Conservation (phyloP, 768 basidiomycete genomes). For the Gloeophyllum trabeum region DNA sequence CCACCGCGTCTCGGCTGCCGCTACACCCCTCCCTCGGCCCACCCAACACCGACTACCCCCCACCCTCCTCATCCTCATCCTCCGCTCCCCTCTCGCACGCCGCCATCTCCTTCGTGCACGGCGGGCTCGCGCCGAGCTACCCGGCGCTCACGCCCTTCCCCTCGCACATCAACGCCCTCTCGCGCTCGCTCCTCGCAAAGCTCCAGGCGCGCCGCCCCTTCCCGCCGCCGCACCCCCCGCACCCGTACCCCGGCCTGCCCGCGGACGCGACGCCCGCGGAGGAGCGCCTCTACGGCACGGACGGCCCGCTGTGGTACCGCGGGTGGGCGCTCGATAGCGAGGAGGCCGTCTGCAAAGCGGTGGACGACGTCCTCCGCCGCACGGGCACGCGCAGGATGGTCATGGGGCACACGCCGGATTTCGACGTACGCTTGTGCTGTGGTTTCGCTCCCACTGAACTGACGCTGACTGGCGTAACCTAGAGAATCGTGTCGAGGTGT, state of each 20-base stretch:
- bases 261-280: constrained; percentile 54
- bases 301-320: constrained; percentile 92
- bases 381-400: constrained; percentile 83
- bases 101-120: constrained; percentile 89
- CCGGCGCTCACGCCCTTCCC: constrained; percentile 74
- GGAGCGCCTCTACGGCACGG: constrained; percentile 52
- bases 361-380: constrained; percentile 56
- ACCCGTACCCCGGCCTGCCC: constrained; percentile 67
- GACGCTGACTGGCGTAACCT: constrained; percentile 1
- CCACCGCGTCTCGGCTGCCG: constrained; percentile 70
- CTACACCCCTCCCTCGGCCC: constrained; percentile 60
- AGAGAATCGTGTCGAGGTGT: constrained; percentile 80
- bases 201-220: constrained; percentile 56
- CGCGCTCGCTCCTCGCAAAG: constrained; percentile 55
- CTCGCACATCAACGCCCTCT: constrained; percentile 67
- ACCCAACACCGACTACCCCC: constrained; percentile 42
- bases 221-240: constrained; percentile 70
- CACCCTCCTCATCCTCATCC: constrained; percentile 34
- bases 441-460: constrained; percentile 1
- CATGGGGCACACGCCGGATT: constrained; percentile 96
- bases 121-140: constrained; percentile 76
- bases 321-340: constrained; percentile 81
- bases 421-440: constrained; percentile 41
- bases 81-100: constrained; percentile 55
- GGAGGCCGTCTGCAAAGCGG: constrained; percentile 54